Conservation (phyloP, 2,329 filamentous ascomycete species). For the Claviceps sp. region DNA sequence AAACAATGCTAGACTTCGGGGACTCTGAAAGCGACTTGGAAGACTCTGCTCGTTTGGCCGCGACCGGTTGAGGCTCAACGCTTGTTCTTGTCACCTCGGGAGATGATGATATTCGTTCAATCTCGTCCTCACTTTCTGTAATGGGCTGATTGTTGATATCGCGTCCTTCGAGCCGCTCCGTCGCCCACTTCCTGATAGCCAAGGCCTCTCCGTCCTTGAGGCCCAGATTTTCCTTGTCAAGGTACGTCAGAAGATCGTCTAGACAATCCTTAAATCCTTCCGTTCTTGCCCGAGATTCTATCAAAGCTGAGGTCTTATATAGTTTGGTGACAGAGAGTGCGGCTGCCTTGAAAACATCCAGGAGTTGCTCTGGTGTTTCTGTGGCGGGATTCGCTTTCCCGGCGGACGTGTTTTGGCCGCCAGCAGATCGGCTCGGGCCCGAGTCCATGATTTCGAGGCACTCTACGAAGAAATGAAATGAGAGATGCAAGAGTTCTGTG, state of each 20-base stretch:
- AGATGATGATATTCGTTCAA: constrained; percentile 46
- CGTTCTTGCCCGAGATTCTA: constrained; percentile 59
- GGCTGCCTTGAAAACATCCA: constrained; percentile 83
- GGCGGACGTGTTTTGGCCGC: constrained; percentile 8
- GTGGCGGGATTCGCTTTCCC: constrained; percentile 19
- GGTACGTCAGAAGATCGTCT: constrained; percentile 73
- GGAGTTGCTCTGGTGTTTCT: constrained; percentile 49
- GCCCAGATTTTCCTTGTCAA: constrained; percentile 72
- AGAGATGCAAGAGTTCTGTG: not conserved
- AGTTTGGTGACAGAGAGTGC: constrained; percentile 91
- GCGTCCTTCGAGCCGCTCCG: constrained; percentile 53
- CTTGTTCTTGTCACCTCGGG: constrained; percentile 41
- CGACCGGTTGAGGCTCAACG: constrained; percentile 23
- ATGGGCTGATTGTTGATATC: constrained; percentile 37
- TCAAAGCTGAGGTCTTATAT: constrained; percentile 78
- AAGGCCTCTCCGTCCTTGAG: constrained; percentile 65
- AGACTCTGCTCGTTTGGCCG: constrained; percentile 14
- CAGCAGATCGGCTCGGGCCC: constrained; percentile 2
- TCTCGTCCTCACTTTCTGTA: constrained; percentile 58
- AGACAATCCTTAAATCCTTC: constrained; percentile 91
- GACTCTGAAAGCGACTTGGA: constrained; percentile 11
- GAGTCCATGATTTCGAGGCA: constrained; percentile 6
- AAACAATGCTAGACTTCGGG: constrained; percentile 13
- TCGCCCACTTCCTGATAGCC: constrained; percentile 49
- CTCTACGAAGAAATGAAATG: not conserved